These are phyloP conservation scores for Glaciozyma martinii DNA, from an alignment of 768 basidiomycete genomes.

Conservation along the genomic window DNA sequence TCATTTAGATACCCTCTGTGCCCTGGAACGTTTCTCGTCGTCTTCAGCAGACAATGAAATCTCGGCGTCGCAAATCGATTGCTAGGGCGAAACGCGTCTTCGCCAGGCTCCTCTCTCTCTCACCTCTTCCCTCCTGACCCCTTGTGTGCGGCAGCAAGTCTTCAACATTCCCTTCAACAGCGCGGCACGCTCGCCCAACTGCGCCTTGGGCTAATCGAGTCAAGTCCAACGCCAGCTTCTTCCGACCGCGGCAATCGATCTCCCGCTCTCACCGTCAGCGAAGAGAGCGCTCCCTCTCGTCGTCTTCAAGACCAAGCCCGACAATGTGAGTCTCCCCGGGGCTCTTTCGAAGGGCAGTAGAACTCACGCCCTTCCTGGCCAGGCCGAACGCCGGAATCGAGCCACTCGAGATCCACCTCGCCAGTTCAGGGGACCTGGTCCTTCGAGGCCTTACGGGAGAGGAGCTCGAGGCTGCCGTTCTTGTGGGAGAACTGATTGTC, in stretches of 20 bases:
- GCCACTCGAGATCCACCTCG: slow-evolving; percentile 63
- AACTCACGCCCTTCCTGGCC: not conserved
- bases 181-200: not conserved
- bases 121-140: not conserved
- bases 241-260: not conserved
- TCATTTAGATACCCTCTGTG: too few species aligned
- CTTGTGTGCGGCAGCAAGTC: too few species aligned
- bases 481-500: slow-evolving; percentile 73
- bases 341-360: not conserved
- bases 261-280: not conserved
- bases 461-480: slow-evolving; percentile 70
- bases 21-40: too few species aligned
- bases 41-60: too few species aligned
- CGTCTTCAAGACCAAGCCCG: too few species aligned
- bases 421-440: slow-evolving; percentile 53
- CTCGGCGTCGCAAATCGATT: too few species aligned
- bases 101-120: not conserved
- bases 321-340: too few species aligned
- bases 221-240: not conserved
- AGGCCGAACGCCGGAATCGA: slow-evolving; percentile 13
- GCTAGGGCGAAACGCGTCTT: too few species aligned
- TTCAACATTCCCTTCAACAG: too few species aligned
- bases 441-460: slow-evolving; percentile 54
- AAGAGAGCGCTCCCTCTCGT: not conserved
- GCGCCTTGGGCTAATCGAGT: too few species aligned